phyloP scores from a whole-genome alignment of 176 grass and related monocot species.

The Oryza rufipogon region DNA sequence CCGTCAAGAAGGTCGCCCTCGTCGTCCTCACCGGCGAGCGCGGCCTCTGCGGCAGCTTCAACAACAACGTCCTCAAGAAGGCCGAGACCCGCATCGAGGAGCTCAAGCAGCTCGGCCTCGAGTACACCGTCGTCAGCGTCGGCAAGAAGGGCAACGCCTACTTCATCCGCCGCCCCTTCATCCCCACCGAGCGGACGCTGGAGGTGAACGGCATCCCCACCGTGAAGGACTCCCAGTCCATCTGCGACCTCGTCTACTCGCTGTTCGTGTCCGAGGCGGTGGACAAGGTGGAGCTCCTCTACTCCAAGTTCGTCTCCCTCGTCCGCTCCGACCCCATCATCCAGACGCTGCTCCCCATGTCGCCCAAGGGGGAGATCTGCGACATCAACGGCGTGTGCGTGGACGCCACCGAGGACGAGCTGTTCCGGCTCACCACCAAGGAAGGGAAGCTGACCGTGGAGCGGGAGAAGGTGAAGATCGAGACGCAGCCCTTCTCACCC shows the following conservation, averaged over 20 bases:
- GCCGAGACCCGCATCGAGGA: slow-evolving; percentile 69
- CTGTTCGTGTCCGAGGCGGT: slow-evolving; percentile 89
- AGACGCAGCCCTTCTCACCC: slow-evolving; percentile 64
- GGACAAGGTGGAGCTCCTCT: slow-evolving; percentile 94
- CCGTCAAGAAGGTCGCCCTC: slow-evolving; percentile 74
- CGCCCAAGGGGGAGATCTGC: slow-evolving; percentile 88
- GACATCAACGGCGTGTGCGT: slow-evolving; percentile 81
- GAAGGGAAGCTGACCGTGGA: slow-evolving; percentile 81
- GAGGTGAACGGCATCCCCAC: slow-evolving; percentile 67
- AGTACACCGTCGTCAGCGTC: slow-evolving; percentile 73
- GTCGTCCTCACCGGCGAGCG: slow-evolving; percentile 86
- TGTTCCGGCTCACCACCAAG: slow-evolving; percentile 92
- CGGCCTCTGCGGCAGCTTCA: slow-evolving; percentile 85
- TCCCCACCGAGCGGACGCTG: slow-evolving; percentile 66
- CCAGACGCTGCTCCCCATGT: slow-evolving; percentile 88
- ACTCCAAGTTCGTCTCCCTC: slow-evolving; percentile 82
- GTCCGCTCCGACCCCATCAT: slow-evolving; percentile 86
- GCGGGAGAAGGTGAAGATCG: slow-evolving; percentile 76
- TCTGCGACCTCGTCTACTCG: slow-evolving; percentile 84
- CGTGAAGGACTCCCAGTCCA: slow-evolving; percentile 80
- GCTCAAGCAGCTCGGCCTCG: slow-evolving; percentile 62
- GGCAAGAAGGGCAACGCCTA: slow-evolving; percentile 85
- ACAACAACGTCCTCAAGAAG: slow-evolving; percentile 90
- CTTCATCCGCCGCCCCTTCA: slow-evolving; percentile 66
- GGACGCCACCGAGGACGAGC: slow-evolving; percentile 79